Base-by-base conservation (phyloP, 345 rosid species). In the Corchorus capsularis region DNA sequence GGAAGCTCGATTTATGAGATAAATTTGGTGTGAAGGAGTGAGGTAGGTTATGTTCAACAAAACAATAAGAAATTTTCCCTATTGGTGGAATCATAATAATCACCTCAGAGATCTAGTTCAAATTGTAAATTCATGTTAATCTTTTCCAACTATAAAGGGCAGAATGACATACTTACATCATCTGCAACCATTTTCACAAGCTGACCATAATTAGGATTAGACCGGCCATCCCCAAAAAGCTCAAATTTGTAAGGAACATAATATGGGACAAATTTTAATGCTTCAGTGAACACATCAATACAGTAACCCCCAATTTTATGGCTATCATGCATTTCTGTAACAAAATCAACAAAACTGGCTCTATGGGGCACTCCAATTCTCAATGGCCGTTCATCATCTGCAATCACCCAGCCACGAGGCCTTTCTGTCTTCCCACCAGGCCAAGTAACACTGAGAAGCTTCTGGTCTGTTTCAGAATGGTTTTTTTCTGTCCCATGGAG, bases 351-450 rank as follows among this genome's bases (percentile, higher is more conserved):
- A 75, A 88, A 95, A 82, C 99, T 93, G 73, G 82, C 85, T 86
- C 98, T 86, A 46, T 82, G 61, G n/a, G 99, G 99, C 68, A 95
- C 88, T 73, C 86, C 93, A 79, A 95, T 87, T 82, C 88, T 87
- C 80, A 95, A 69, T 10, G 94, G 97, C 37, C 83, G 88, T 75
- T 84, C 91, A 19, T 79, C 53, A 53, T 80, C 82, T 50, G 97
- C 91, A 80, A 93, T 82, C 67, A 86, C 89, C 98, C 98, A 91
- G 74, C 99, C 99, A 67, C 92, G 97, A 8, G 98, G 99, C 71
- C 5, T 85, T 77, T 85, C 83, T 14, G 72, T 79, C 54, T 84
- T 82, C 77, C 93, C 96, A 73, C 99, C 89, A 57, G 99, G 97
- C 98, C 98, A 95, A 17, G 87, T 87, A 74, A 95, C 84, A 54